These are phyloP conservation scores for Diutina sp. DNA, from an alignment of 1,139 yeast genomes.

Conservation along the genomic window DNA sequence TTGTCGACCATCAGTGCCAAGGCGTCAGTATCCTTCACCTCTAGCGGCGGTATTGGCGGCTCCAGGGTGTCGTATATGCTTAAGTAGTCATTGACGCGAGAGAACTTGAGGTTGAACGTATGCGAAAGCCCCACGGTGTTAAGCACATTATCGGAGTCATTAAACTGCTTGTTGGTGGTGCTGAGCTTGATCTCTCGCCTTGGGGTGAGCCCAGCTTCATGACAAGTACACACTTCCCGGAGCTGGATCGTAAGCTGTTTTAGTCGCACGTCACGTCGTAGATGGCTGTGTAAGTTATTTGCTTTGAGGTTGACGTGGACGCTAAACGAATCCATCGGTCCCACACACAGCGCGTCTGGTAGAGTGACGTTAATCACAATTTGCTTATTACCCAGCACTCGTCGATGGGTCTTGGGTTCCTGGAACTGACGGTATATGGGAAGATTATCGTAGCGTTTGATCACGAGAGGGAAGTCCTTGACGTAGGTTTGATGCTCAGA, in stretches of 20 bases:
- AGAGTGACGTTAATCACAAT: constrained; percentile 28
- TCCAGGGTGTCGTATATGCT: constrained; percentile 11
- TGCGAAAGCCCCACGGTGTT: constrained; percentile 20
- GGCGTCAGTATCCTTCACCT: neutral
- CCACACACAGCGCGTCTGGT: constrained; percentile 31
- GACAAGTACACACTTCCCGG: constrained; percentile 36
- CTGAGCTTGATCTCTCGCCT: constrained; percentile 19
- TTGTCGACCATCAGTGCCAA: constrained; percentile 2
- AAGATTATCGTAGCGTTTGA: constrained; percentile 37
- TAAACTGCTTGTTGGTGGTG: constrained; percentile 16
- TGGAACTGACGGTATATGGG: constrained; percentile 42
- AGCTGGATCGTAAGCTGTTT: constrained; percentile 35
- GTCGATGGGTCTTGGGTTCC: constrained; percentile 31
- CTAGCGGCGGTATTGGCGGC: neutral
- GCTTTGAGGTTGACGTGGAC: constrained; percentile 25
- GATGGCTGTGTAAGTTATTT: constrained; percentile 20
- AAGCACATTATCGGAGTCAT: constrained; percentile 11
- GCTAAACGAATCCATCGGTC: constrained; percentile 34
- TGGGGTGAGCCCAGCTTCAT: constrained; percentile 35
- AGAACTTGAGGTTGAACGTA: constrained; percentile 19
- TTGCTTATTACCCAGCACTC: constrained; percentile 27
- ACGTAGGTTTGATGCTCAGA: constrained; percentile 9
- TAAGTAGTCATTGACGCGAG: constrained; percentile 25
- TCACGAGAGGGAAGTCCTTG: constrained; percentile 32
- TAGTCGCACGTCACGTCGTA: constrained; percentile 26